Base-by-base conservation (phyloP, 495 filamentous ascomycete genomes). In the Penicillium tannophilum region DNA sequence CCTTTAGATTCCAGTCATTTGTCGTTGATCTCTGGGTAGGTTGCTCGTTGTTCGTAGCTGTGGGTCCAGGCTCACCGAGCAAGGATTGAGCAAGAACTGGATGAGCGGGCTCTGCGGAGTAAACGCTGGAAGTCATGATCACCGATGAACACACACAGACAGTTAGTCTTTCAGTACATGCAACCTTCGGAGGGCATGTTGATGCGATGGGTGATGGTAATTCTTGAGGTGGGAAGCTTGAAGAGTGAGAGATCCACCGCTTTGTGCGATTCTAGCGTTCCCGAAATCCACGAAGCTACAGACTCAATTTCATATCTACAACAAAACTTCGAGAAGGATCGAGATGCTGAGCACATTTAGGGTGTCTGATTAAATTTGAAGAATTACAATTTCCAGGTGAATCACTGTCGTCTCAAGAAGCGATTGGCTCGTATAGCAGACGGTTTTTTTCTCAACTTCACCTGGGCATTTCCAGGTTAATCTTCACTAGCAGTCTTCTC, bases 61-160 rank as follows among this genome's bases (percentile, higher is more conserved):
- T n/a, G n/a, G 23, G 19, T 46, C n/a, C n/a, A 17, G 64, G 20
- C 19, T 52, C 46, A 17, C 8, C 16, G 28, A 76, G 64, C 17
- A 77, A 55, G 7, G 67, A 63, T 58, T 73, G 65, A 2, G 76
- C 77, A 19, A 80, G 70, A 28, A 74, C 33, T 12, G 77, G 76
- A 0, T 58, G 43, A 39, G 75, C 76, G 41, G 77, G 69, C 9
- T 75, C 68, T 9, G 64, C 56, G 6, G 63, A 52, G 33, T 76
- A 74, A 42, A 70, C 24, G 30, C 65, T 65, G 19, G 54, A 20
- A 14, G 52, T 10, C 3, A 55, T 58, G 24, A 61, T 19, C 20
- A 23, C 20, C 1, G 1, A 23, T 23, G 20, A 60, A 67, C 67
- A 6, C 30, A 43, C n/a, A 2, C 9, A 46, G 17, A 19, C 14